phyloP scores from a whole-genome alignment of 805 yeast genomes.

The Zygosaccharomyces rouxii region DNA sequence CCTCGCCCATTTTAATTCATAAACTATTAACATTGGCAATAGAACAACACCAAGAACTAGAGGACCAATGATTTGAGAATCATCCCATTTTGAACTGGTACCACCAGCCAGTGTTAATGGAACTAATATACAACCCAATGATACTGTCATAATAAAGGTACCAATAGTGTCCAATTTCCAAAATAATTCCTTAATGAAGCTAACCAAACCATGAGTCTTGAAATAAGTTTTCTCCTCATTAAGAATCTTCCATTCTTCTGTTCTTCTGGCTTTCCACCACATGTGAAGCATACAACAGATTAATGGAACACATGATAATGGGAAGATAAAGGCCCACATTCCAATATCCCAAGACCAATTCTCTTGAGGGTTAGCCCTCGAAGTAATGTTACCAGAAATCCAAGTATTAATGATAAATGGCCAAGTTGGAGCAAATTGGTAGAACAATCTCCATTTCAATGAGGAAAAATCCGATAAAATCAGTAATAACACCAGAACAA shows the following conservation, averaged over 20 bases:
- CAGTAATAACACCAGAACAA: slow-evolving; percentile 51
- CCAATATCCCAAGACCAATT: slow-evolving; percentile 74
- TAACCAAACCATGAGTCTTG: slow-evolving; percentile 37
- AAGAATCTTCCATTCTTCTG: slow-evolving; percentile 47
- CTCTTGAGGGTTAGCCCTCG: slow-evolving; percentile 32
- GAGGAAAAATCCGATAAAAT: slow-evolving; percentile 63
- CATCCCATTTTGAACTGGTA: slow-evolving; percentile 47
- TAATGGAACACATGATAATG: slow-evolving; percentile 59
- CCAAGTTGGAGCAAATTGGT: slow-evolving; percentile 60
- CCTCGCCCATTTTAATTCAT: slow-evolving; percentile 54
- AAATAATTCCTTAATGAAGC: slow-evolving; percentile 40
- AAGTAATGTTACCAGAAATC: slow-evolving; percentile 60
- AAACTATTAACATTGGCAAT: slow-evolving; percentile 53
- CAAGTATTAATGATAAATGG: slow-evolving; percentile 77
- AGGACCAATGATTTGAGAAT: slow-evolving; percentile 62
- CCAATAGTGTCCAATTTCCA: slow-evolving; percentile 69
- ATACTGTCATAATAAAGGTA: slow-evolving; percentile 47
- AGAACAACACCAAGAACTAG: slow-evolving; percentile 60
- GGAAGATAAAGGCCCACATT: slow-evolving; percentile 77
- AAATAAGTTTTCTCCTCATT: slow-evolving; percentile 38
- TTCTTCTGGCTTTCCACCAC: slow-evolving; percentile 48
- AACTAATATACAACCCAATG: slow-evolving; percentile 59
- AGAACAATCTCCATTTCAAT: slow-evolving; percentile 65
- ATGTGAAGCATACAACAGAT: slow-evolving; percentile 50
- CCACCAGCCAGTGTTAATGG: slow-evolving; percentile 81